Evolutionary conservation across 2,329 filamentous ascomycete species (phyloP).

Genomic region (Botrytis pseudocinerea): DNA sequence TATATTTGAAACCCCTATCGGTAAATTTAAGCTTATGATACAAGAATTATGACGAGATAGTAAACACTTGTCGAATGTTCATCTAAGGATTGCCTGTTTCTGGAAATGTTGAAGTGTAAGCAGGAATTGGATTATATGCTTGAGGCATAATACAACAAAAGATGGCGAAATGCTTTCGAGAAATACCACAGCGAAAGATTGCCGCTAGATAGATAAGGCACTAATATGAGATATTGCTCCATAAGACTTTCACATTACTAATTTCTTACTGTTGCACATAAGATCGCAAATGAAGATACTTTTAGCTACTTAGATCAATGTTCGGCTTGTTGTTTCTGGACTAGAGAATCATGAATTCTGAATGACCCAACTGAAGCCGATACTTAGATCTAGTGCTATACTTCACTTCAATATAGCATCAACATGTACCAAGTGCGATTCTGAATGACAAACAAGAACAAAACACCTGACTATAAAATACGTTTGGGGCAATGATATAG

Average conservation of each 20-base stretch:
- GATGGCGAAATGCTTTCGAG: not conserved
- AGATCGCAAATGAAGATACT: no score
- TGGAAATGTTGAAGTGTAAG: not conserved
- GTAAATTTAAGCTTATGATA: not conserved
- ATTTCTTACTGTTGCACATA: not conserved
- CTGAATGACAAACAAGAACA: not conserved
- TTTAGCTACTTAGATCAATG: not conserved
- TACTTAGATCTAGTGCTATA: not conserved
- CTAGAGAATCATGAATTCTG: no score
- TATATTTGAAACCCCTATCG: not conserved
- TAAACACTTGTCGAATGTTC: not conserved
- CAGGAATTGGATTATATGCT: not conserved
- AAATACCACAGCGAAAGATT: no score
- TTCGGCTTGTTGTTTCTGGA: not conserved
- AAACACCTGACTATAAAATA: not conserved
- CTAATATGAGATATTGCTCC: not conserved
- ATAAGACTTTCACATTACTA: not conserved
- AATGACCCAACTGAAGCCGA: not conserved
- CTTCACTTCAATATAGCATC: not conserved
- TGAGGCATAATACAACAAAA: not conserved
- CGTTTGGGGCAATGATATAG: not conserved
- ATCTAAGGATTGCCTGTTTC: not conserved
- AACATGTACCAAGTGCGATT: accelerated
- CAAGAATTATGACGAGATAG: not conserved
- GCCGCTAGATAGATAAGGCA: not conserved